Evolutionary conservation across 1,284 basidiomycete genomes (phyloP), one percentile per base, ranked within the genome.

Genomic region (Trichosporon asahii): DNA sequence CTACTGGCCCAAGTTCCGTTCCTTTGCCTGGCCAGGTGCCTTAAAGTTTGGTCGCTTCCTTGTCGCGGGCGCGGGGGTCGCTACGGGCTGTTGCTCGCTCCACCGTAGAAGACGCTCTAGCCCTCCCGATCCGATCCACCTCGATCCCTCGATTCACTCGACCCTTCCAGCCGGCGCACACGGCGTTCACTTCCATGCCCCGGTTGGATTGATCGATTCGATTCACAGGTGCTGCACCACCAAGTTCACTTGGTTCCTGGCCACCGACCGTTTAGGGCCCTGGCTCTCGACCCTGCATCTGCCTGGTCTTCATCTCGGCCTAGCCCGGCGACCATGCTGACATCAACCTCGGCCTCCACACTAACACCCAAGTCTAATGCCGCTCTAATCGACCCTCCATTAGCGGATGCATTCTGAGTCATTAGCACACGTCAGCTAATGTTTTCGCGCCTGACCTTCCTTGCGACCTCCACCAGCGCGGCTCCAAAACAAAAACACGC

Each of bases 391-490:
- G 3, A 2, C 18, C 8, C 46, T 14, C 3, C 46, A 55, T 55
- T 66, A 66, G 65, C 66, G 66, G 31, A 35, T 31, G 18, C n/a
- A 29, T 35, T 46, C n/a, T 12, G 6, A 2, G 7, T 18, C 25
- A 67, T 67, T 67, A 67, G 29, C 60, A 63, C 66, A 67, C 66
- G 66, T 67, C 66, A 67, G 27, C 66, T 67, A 29, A 25, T 49
- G 40, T 49, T 49, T 11, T 23, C 55, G 14, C 40, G 57, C 57
- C 57, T 61, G 57, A 61, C 57, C 57, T 61, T 61, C 29, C 7
- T 61, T 27, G 33, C 31, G 46, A 40, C 21, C 53, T 66, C 31
- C 31, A 33, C 29, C 33, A 21, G 35, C 57, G 57, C 21, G n/a
- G 53, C 35, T n/a, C 37, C 21, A 57, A 55, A 71, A 68, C 49